Evolutionary conservation across 1,139 yeast species (phyloP), one percentile per base, ranked within the genome.

Genomic region (Meyerozyma carpophila): DNA sequence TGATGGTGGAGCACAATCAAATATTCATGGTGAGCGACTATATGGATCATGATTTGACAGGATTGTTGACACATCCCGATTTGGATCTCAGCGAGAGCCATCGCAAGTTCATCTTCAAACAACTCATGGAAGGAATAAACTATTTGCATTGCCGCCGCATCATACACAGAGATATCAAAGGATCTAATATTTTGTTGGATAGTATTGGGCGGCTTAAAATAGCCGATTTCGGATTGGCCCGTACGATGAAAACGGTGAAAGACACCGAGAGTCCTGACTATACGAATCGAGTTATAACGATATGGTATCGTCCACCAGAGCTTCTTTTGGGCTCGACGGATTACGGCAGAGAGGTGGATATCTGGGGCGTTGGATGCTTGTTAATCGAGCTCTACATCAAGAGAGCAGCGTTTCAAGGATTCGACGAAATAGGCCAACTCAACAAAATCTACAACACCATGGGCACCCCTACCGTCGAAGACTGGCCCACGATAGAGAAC

Each of bases 221-320:
- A 42, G 95, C 98, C 0, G 98, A 91, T 66, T 93, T 91, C 63
- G 98, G 98, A 1, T 74, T 93, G 44, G 98, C 98, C 0, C 73
- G 98, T 53, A 79, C 80, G 41, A 82, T 85, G 87, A 77, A 78
- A 54, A 76, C 75, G 29, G 66, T 77, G 24, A 71, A 68, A 47
- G 65, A 64, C 6, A 70, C 74, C 11, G 80, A 78, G 49, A 71
- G 76, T 26, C 84, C 85, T 2, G 87, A 86, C 55, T 93, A 91
- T 63, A 91, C 98, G 1, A 93, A 93, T 60, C 70, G 98, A 44
- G 98, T 93, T 37, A 93, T 93, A 39, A 93, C 98, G 0, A 70
- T 93, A 37, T 93, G 98, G 98, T 93, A 93, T 62, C 75, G 98
- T 48, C 98, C 98, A 1, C 98, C 98, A 0, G 98, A 93, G 63